Percentiles rank a stretch among this genome's conserved stretches.
These are phyloP conservation scores for Moniliella sp. DNA, from an alignment of 1,284 basidiomycete genomes.

Conservation along the genomic window DNA sequence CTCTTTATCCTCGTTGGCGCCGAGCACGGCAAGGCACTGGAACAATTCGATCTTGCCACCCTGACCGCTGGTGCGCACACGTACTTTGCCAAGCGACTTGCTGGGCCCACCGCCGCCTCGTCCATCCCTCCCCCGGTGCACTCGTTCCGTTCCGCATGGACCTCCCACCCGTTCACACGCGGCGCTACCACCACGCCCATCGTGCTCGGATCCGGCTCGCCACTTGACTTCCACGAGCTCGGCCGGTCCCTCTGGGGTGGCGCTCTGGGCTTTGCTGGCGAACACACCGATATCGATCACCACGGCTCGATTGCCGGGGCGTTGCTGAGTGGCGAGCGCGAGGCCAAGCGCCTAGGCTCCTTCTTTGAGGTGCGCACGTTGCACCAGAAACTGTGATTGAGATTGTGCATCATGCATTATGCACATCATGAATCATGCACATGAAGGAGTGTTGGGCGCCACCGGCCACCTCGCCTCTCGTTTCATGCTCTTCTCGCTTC, in stretches of 20 bases:
- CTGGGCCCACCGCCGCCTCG: constrained; percentile 2
- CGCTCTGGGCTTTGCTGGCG: constrained; percentile 39
- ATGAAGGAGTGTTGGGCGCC: too few species aligned
- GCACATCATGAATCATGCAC: too few species aligned
- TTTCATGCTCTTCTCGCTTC: too few species aligned
- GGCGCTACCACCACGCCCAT: constrained; percentile 40
- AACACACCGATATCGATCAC: constrained; percentile 25
- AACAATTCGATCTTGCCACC: constrained; percentile 15
- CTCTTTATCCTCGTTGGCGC: constrained; percentile 36
- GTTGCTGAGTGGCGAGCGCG: neutral
- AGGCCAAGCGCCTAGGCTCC: neutral
- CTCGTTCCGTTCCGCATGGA: constrained; percentile 34
- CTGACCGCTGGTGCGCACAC: constrained; percentile 20
- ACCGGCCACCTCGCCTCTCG: too few species aligned
- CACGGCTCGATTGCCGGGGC: neutral
- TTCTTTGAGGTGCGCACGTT: too few species aligned
- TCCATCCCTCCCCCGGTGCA: constrained; percentile 6
- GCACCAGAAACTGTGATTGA: too few species aligned
- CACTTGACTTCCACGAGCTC: constrained; percentile 38
- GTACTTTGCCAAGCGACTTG: constrained; percentile 16
- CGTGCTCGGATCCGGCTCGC: constrained; percentile 28
- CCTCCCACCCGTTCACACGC: constrained; percentile 35
- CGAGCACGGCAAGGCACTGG: constrained; percentile 18
- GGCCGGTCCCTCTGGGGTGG: constrained; percentile 36
- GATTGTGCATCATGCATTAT: too few species aligned